A percentile compares a stretch with the other conserved stretches of the same genome.
These are phyloP conservation scores for Kurtzmaniella cleridarum DNA, from an alignment of 805 yeast species.

Conservation along the genomic window DNA sequence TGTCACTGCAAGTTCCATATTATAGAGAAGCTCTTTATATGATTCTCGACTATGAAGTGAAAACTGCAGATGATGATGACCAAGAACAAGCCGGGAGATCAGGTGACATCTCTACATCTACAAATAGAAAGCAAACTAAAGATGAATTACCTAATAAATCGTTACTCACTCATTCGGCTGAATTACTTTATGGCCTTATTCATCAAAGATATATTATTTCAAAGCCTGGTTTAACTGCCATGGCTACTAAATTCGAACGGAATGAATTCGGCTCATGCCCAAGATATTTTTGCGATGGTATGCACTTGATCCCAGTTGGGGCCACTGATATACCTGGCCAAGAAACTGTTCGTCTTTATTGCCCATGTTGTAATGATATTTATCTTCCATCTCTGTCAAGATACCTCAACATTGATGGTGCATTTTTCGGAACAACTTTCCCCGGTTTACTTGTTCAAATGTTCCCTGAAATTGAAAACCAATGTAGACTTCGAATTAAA, in stretches of 20 bases:
- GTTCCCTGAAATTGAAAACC: conserved; percentile 85
- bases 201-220: conserved; percentile 90
- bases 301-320: conserved; percentile 89
- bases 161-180: conserved; percentile 83
- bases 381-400: conserved; percentile 86
- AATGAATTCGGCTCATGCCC: conserved; percentile 92
- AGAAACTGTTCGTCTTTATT: conserved; percentile 86
- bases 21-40: conserved; percentile 89
- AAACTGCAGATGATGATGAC: conserved; percentile 33
- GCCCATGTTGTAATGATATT: conserved; percentile 91
- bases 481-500: conserved; percentile 52
- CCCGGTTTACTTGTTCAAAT: conserved; percentile 88
- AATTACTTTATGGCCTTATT: conserved; percentile 84
- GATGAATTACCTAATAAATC: conserved; percentile 61
- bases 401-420: conserved; percentile 88
- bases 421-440: conserved; percentile 93
- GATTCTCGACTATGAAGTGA: conserved; percentile 76
- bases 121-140: conserved; percentile 1
- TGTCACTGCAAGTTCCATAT: conserved; percentile 78
- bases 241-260: conserved; percentile 91
- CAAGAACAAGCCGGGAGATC: conserved; percentile 7
- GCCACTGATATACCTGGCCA: conserved; percentile 85
- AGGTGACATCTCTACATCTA: conserved; percentile 4
- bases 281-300: conserved; percentile 81
- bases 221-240: conserved; percentile 80